Conservation (phyloP, 768 basidiomycete genomes). For the Tylopilus sp. region DNA sequence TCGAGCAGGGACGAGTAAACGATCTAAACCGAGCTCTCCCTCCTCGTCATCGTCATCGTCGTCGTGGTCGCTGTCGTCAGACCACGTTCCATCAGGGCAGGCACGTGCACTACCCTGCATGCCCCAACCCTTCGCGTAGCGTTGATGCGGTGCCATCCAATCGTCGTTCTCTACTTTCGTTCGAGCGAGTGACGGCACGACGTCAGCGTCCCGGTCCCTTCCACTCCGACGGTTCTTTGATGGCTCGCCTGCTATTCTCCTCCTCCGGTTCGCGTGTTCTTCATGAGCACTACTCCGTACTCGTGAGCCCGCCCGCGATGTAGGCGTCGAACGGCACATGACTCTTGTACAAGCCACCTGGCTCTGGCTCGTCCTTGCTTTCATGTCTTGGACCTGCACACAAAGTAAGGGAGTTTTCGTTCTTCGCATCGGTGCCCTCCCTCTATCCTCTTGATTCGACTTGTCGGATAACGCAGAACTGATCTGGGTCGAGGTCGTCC, state of each 20-base stretch:
- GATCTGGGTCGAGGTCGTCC: conserved; percentile 23
- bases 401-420: conserved; percentile 33
- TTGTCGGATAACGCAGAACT: conserved; percentile 23
- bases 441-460: conserved; percentile 23
- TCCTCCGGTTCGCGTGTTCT: conserved; percentile 16
- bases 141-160: conserved; percentile 39
- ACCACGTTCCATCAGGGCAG: conserved; percentile 12
- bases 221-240: conserved; percentile 22
- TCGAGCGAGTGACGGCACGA: conserved; percentile 60
- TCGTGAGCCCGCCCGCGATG: conserved; percentile 55
- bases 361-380: conserved; percentile 25
- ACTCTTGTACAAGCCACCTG: conserved; percentile 53
- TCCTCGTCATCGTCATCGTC: conserved; percentile 43
- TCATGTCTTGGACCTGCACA: conserved; percentile 32
- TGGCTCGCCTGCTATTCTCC: conserved; percentile 21
- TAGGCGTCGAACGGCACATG: conserved; percentile 67
- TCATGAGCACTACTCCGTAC: conserved; percentile 27
- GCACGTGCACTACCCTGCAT: conserved; percentile 19
- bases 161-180: conserved; percentile 58
- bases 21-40: conserved; percentile 61
- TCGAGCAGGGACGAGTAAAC: conserved; percentile 65
- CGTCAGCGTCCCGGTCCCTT: conserved; percentile 31
- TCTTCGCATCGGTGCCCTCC: conserved; percentile 7
- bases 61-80: conserved; percentile 30
- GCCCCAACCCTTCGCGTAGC: conserved; percentile 34